These are phyloP conservation scores for Centella asiatica DNA, from an alignment of 129 eudicot species.

Conservation along the genomic window DNA sequence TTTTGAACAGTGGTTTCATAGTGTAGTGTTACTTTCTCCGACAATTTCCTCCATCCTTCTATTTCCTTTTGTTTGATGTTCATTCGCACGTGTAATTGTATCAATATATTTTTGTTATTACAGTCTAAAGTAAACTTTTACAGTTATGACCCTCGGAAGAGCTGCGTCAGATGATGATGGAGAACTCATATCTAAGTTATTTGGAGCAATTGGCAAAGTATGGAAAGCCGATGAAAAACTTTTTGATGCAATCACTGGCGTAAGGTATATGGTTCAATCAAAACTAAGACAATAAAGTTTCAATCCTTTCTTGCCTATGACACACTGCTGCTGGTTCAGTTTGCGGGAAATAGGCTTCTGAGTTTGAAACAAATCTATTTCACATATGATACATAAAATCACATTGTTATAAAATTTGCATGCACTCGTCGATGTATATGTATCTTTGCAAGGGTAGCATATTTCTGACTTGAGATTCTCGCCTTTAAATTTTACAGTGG, in stretches of 20 bases:
- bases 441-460: neutral
- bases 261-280: slow-evolving; percentile 38
- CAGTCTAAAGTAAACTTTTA: slow-evolving; percentile 5
- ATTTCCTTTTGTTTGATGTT: too few relatives aligned
- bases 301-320: neutral
- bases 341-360: neutral
- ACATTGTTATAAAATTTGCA: neutral
- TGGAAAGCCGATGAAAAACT: slow-evolving; percentile 93
- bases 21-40: too few relatives aligned
- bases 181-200: slow-evolving; percentile 55
- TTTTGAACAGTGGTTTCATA: too few relatives aligned
- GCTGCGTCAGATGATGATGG: slow-evolving; percentile 83
- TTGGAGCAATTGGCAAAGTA: slow-evolving; percentile 80
- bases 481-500: slow-evolving; percentile 43
- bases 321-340: neutral
- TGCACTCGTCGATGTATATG: too few relatives aligned
- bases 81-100: neutral
- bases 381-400: neutral
- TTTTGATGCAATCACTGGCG: slow-evolving; percentile 91
- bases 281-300: neutral
- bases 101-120: neutral
- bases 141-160: slow-evolving; percentile 70
- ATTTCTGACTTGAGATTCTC: slow-evolving; percentile 4
- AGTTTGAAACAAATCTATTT: neutral
- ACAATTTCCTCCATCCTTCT: too few relatives aligned